Evolutionary conservation across 768 basidiomycete genomes (phyloP), one percentile per base, ranked within the genome.

Genomic region (Pleurotus sapidus): DNA sequence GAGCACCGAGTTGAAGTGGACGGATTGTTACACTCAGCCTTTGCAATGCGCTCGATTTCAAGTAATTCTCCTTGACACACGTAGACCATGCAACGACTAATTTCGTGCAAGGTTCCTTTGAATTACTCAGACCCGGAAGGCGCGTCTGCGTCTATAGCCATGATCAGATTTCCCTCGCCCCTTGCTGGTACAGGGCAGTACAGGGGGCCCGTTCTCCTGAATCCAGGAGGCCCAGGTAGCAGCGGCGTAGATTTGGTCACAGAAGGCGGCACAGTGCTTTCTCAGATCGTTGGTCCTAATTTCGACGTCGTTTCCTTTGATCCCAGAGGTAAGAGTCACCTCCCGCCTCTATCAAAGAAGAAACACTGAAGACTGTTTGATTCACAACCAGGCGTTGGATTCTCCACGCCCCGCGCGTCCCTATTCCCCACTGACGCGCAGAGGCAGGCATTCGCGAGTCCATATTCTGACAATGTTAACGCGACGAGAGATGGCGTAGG

Each of bases 251-350:
- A 65, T 4, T 18, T 70, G 0, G 58, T 74, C 23, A 20, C 62
- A 5, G n/a, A 9, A 4, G 3, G 38, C 0, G 78, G 72, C 3
- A 57, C 62, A 8, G 25, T 53, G 2, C 49, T 80, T 11, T 63
- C 66, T 7, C 34, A 50, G 1, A 62, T 76, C n/a, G 46, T 80
- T 11, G 79, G 80, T 3, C 71, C 74, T 20, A 65, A 72, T 42
- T 81, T 76, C 58, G 78, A 81, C 55, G 59, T 80, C 4, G 68
- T 82, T 9, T 70, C 76, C 6, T 80, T 80, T 59, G 80, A 81
- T 60, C 78, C 78, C n/a, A 61, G 77, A 67, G 77, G 77, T 77
- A 60, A 7, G 62, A 49, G 11, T 14, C 20, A 9, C 42, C 30
- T 25, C 37, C 11, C 14, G 18, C 18, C 9, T 42, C 43, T 39